These are phyloP conservation scores for Lactarius sp. DNA, from an alignment of 768 basidiomycete species.

Conservation along the genomic window DNA sequence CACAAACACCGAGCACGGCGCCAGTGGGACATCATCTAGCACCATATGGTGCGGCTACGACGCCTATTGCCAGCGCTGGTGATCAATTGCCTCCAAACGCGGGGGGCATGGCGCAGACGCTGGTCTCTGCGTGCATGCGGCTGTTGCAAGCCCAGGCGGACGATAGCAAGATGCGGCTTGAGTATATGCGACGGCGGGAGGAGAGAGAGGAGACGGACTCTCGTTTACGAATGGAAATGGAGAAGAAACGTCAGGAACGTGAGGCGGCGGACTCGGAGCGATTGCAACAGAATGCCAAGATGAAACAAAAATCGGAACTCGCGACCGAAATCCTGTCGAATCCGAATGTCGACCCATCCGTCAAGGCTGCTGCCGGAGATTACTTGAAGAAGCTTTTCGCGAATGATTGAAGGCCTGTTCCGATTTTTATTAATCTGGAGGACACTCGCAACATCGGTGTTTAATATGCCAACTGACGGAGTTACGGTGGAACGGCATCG, in stretches of 20 bases:
- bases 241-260: slow-evolving; percentile 49
- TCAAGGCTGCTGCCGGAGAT: slow-evolving; percentile 64
- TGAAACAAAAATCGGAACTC: slow-evolving; percentile 58
- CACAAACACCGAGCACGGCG: slow-evolving; percentile 23
- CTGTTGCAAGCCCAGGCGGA: slow-evolving; percentile 64
- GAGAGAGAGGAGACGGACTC: slow-evolving; percentile 66
- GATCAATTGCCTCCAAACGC: slow-evolving; percentile 46
- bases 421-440: not conserved
- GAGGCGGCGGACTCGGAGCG: slow-evolving; percentile 55
- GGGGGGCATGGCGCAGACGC: slow-evolving; percentile 46
- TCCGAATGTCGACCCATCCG: slow-evolving; percentile 49
- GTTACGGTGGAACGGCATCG: slow-evolving; percentile 11
- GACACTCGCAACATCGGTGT: not conserved
- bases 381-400: slow-evolving; percentile 65
- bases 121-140: slow-evolving; percentile 54
- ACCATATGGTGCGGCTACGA: slow-evolving; percentile 16
- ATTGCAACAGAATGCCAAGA: slow-evolving; percentile 44
- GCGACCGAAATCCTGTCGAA: slow-evolving; percentile 66
- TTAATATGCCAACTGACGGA: slow-evolving; percentile 10
- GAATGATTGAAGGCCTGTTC: slow-evolving; percentile 32
- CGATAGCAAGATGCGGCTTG: slow-evolving; percentile 64
- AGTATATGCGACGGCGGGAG: slow-evolving; percentile 60
- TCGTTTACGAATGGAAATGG: slow-evolving; percentile 44
- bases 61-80: slow-evolving; percentile 22
- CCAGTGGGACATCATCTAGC: slow-evolving; percentile 15